These are phyloP conservation scores for Anthoceros angustus DNA, from an alignment of 225 moss, liverwort and hornwort species.

Conservation along the genomic window DNA sequence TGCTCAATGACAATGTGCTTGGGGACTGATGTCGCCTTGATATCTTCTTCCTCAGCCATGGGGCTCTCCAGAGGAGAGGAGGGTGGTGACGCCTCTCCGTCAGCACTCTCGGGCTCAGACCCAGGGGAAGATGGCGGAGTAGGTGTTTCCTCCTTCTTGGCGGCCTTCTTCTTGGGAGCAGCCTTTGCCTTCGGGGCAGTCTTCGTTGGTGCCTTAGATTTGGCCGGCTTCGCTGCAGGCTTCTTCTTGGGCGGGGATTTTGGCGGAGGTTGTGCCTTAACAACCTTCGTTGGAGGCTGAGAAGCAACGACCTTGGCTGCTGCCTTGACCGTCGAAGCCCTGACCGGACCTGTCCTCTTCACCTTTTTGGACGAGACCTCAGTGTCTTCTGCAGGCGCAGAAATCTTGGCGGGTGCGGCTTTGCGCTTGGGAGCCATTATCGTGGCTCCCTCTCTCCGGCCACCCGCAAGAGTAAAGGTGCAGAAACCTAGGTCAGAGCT, in stretches of 20 bases:
- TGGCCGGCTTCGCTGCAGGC: slow-evolving; percentile 8
- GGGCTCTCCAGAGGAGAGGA: slow-evolving; percentile 6
- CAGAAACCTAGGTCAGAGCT: too few species aligned
- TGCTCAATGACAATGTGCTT: slow-evolving; percentile 32
- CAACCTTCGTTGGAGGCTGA: neutral
- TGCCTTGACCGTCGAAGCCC: too few species aligned
- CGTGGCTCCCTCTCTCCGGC: neutral
- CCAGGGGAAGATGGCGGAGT: neutral
- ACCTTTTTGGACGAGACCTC: neutral
- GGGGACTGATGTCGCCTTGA: slow-evolving; percentile 4
- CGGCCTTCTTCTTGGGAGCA: slow-evolving; percentile 4
- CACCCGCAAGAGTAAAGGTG: too few species aligned
- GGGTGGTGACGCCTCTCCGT: slow-evolving; percentile 9
- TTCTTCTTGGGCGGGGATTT: slow-evolving; percentile 13
- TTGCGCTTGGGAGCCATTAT: slow-evolving; percentile 2
- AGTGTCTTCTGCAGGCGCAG: neutral
- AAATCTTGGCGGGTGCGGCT: neutral
- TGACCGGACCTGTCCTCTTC: neutral
- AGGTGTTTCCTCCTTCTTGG: slow-evolving; percentile 5
- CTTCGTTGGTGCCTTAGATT: neutral
- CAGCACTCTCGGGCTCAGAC: slow-evolving; percentile 7
- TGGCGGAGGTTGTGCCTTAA: neutral
- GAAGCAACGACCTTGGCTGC: neutral
- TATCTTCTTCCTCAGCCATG: neutral
- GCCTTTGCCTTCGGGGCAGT: neutral